Evolutionary conservation across 495 filamentous ascomycete genomes (phyloP).

Genomic region (Cladorrhinum samala): DNA sequence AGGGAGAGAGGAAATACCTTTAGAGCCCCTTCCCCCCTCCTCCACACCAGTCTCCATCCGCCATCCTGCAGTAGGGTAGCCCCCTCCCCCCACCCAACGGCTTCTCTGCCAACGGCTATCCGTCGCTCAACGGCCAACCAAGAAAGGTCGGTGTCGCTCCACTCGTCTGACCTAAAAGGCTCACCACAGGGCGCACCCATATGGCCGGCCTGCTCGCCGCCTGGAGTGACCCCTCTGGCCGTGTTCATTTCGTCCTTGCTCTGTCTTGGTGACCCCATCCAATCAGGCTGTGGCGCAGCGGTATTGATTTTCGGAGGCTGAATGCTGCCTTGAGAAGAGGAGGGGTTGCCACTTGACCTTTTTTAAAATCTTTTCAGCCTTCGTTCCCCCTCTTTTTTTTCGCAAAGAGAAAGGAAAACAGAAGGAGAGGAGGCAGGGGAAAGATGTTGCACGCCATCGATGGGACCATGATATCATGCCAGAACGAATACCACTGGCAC

Average conservation of each 20-base stretch:
- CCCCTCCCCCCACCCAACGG: not conserved
- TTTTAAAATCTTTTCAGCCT: not conserved
- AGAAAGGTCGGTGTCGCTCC: not conserved
- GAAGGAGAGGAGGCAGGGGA: not conserved
- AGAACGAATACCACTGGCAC: not conserved
- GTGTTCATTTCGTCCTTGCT: not conserved
- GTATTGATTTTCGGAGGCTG: not conserved
- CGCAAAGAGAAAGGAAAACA: not conserved
- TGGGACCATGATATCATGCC: not conserved
- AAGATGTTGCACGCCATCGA: not conserved
- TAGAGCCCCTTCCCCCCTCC: no score
- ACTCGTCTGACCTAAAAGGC: not conserved
- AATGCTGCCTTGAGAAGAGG: constrained; percentile 4
- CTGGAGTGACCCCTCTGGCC: not conserved
- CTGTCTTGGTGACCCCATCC: not conserved
- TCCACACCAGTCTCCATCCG: no score
- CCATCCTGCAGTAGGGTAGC: not conserved
- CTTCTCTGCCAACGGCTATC: not conserved
- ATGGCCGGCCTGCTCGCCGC: not conserved
- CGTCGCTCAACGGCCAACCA: no score
- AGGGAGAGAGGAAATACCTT: not conserved
- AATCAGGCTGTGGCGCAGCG: constrained; percentile 1
- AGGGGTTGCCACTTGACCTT: not conserved
- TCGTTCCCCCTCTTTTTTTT: not conserved
- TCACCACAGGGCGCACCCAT: not conserved